These are phyloP conservation scores for Puccinia coronata DNA, from an alignment of 1,284 basidiomycete species.

Conservation along the genomic window DNA sequence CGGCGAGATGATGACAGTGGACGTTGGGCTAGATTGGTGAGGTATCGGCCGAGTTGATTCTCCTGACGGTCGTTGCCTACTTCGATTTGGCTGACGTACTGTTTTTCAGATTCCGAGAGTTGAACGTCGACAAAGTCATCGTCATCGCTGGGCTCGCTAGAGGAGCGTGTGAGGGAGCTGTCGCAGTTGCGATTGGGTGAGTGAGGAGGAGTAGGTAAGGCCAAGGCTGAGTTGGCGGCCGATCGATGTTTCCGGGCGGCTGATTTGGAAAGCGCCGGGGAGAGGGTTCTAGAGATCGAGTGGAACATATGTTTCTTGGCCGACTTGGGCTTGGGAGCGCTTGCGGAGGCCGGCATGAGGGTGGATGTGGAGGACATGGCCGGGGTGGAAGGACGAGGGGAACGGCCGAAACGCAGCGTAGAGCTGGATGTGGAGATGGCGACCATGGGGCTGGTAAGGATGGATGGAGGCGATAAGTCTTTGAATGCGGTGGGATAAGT, in stretches of 20 bases:
- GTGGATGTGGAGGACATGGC: conserved; percentile 11
- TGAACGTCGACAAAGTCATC: no score
- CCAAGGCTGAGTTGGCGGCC: background rate
- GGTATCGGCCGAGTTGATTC: conserved; percentile 23
- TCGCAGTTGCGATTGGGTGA: conserved; percentile 2
- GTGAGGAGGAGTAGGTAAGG: conserved; percentile 17
- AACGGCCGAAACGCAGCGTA: background rate
- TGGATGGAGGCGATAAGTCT: conserved; percentile 14
- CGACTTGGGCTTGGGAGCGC: conserved; percentile 25
- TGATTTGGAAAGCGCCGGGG: conserved; percentile 16
- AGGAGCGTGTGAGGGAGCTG: background rate
- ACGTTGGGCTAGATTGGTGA: conserved; percentile 24
- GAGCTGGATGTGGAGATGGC: no score
- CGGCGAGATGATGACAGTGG: background rate
- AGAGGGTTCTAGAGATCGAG: conserved; percentile 38
- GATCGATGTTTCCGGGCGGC: background rate
- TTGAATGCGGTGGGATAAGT: conserved; percentile 28
- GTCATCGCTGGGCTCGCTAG: background rate
- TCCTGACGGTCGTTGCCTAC: background rate
- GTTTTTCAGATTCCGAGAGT: conserved; percentile 39
- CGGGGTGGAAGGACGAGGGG: background rate
- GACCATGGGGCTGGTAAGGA: background rate
- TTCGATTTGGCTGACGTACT: conserved; percentile 29
- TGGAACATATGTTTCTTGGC: conserved; percentile 34
- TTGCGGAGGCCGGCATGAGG: conserved; percentile 8